Conservation (phyloP, 345 rosid genomes). For the Populus tremula region DNA sequence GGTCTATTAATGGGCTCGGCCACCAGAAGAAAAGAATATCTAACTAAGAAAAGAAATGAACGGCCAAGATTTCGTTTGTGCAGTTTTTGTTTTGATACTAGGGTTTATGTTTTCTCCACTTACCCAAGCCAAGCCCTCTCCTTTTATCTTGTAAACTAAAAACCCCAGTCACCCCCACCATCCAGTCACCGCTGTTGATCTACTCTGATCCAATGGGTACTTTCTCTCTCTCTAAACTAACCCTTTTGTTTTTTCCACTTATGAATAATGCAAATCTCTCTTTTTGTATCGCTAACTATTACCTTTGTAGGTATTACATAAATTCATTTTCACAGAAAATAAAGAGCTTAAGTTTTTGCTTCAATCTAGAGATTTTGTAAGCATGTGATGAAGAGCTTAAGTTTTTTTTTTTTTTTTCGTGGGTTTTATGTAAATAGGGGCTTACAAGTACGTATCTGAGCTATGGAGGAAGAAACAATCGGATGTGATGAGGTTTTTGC, state of each 20-base stretch:
- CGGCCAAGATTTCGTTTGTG: not conserved
- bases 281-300: not conserved
- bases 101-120: not conserved
- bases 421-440: constrained; percentile 45
- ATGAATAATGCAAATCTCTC: not conserved
- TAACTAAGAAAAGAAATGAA: not conserved
- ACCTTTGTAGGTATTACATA: not conserved
- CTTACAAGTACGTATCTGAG: constrained; percentile 94
- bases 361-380: not conserved
- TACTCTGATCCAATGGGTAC: constrained; percentile 19
- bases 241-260: not conserved
- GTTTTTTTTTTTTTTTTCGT: not conserved
- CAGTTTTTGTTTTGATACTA: not conserved
- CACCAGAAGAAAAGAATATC: too few relatives aligned
- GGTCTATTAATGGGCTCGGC: too few relatives aligned
- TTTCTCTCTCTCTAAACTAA: not conserved
- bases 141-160: not conserved
- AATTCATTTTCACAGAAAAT: not conserved
- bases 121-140: not conserved
- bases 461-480: constrained; percentile 99
- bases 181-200: not conserved
- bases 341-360: not conserved
- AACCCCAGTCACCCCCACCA: not conserved
- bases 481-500: constrained; percentile 95
- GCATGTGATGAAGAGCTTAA: not conserved